Evolutionary conservation across 106 monocot genomes (phyloP), one percentile per base, ranked within the genome.

Genomic region (Acorus gramineus): DNA sequence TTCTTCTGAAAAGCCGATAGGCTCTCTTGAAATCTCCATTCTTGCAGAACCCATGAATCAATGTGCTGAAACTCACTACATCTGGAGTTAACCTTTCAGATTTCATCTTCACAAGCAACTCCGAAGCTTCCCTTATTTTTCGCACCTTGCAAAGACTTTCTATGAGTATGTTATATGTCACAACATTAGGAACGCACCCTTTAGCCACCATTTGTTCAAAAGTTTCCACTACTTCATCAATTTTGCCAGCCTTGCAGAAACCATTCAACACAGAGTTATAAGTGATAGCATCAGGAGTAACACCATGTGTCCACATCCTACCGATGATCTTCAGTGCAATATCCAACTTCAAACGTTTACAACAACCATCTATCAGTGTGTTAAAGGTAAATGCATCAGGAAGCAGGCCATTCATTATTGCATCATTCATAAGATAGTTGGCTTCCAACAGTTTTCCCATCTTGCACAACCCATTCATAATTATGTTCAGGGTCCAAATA

Each of bases 101-200:
- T 10, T 81, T 81, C 91, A 98, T 98, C 72, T 76, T 81, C 6
- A 74, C 63, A 28, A 83, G 42, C 70, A 91, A 57, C 65, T 69
- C 57, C 69, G 85, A 73, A 49, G 85, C 91, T 54, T 92, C 85
- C 7, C 71, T 52, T 53, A 86, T 66, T 56, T 74, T 85, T 47
- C 82, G 80, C 74, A 91, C 87, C 57, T 75, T 87, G 3, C 83
- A 63, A 74, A 70, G 79, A 44, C 81, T 81, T 66, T 81, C 63
- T 55, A 98, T 81, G 13, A 92, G 77, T 58, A 88, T 98, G 53
- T 92, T 98, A 66, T 81, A 89, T n/a, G 83, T 83, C 68, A 28
- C 28, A 28, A 28, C 28, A 28, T 28, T 28, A 28, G 28, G 28
- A 28, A 28, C 28, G 28, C 28, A 98, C 75, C 11, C 48, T 81